Evolutionary conservation across 208 protist species (phyloP), one percentile per base, ranked within the genome.

Genomic region (Trypanosoma theileri): DNA sequence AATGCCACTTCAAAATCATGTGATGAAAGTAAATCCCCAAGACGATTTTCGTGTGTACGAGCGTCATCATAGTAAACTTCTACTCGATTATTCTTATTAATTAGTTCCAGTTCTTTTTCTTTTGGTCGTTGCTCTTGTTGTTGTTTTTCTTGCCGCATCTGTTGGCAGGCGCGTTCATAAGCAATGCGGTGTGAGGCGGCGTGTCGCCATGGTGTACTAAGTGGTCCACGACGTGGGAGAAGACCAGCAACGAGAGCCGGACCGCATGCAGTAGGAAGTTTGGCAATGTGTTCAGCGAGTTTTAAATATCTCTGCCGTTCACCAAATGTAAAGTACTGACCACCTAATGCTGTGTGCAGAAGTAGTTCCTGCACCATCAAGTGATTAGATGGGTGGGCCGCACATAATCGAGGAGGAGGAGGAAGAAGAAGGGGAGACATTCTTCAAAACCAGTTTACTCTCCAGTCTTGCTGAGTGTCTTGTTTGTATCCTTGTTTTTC

Each of bases 321-420:
- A n/a, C 24, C 31, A 3, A 55, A 26, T 17, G 64, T 42, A 41
- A 57, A 65, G 42, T 59, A 41, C 0, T 64, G 64, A 13, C 46
- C 59, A 40, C 53, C 56, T n/a, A 91, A 59, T 0, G 83, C 68
- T 4, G 73, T 78, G 21, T 75, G 71, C 10, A 92, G 63, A 12
- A 85, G 67, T 14, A 94, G 80, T 31, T 84, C 79, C 66, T 94
- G 88, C 50, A 88, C 88, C 12, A 79, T 22, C 48, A 90, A 35
- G 63, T 86, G 80, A 52, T 92, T 94, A 28, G 69, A 72, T 26
- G 73, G 74, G 55, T 92, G 83, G 41, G 59, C n/a, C 1, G 85
- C 76, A 61, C 65, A 77, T 0, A 80, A 79, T 3, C 79, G 74
- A 63, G 63, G 74, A 80, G 80, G n/a, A 42, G 77, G 74, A 63